Conservation (phyloP, 2,329 filamentous ascomycete species). For the Colletotrichum sp. region DNA sequence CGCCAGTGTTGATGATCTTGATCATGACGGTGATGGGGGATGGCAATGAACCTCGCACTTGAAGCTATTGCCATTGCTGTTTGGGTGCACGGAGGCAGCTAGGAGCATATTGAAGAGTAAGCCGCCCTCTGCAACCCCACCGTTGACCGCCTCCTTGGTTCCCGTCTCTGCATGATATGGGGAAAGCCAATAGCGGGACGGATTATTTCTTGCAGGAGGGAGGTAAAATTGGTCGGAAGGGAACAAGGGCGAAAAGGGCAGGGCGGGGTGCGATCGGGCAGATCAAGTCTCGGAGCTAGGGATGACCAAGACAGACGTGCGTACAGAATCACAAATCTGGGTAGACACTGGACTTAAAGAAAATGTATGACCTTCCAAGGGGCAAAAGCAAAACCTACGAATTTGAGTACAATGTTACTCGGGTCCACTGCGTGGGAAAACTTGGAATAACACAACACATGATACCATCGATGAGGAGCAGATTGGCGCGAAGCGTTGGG, state of each 20-base stretch:
- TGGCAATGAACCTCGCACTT: not conserved
- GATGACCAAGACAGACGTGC: conserved; percentile 14
- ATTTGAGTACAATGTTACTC: not conserved
- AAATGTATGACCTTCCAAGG: not conserved
- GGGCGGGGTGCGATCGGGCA: not conserved
- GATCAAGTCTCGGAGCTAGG: conserved; percentile 6
- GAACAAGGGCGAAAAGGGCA: conserved; percentile 11
- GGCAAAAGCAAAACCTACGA: not conserved
- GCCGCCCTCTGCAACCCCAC: conserved; percentile 9
- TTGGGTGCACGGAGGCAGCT: not conserved
- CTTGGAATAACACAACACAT: not conserved
- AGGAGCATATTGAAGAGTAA: not conserved
- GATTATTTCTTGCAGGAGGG: conserved; percentile 1
- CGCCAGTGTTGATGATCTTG: not conserved
- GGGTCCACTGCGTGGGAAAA: not conserved
- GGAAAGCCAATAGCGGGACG: conserved; percentile 14
- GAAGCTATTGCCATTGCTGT: conserved; percentile 12
- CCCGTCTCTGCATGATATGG: not conserved
- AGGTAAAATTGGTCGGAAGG: conserved; percentile 4
- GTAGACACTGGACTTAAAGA: not conserved
- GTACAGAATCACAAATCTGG: conserved; percentile 5
- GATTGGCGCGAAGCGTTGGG: not conserved
- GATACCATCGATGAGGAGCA: not conserved
- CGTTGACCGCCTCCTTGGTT: conserved; percentile 8
- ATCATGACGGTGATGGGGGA: not conserved